Evolutionary conservation across 805 yeast species (phyloP).

Genomic region (Brettanomyces nanus): DNA sequence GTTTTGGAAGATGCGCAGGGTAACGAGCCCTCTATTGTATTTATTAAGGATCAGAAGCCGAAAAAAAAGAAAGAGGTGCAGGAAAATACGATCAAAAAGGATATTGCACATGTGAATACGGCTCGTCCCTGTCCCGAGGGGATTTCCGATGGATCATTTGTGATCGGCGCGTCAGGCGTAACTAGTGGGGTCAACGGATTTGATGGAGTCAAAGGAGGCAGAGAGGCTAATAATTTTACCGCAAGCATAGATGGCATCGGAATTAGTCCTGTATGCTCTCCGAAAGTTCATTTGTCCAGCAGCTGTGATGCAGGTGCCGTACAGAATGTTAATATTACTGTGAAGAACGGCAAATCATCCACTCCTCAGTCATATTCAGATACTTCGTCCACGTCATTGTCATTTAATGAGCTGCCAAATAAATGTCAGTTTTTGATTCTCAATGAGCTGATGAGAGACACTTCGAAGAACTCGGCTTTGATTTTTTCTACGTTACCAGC

Average conservation of each 20-base stretch:
- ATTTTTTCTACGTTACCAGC: conserved; percentile 87
- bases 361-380: not conserved
- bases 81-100: not conserved
- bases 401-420: conserved; percentile 86
- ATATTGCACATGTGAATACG: not conserved
- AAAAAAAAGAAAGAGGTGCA: conserved; percentile 10
- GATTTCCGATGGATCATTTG: too few relatives aligned
- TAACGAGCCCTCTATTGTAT: conserved; percentile 53
- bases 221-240: too few relatives aligned
- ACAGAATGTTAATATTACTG: too few relatives aligned
- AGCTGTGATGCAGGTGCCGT: too few relatives aligned
- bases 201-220: too few relatives aligned
- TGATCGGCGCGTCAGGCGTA: too few relatives aligned
- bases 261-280: not conserved
- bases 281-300: not conserved
- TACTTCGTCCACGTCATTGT: conserved; percentile 11
- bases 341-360: too few relatives aligned
- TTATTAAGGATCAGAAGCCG: conserved; percentile 38
- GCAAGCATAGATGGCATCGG: not conserved
- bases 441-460: conserved; percentile 70
- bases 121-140: too few relatives aligned
- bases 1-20: conserved; percentile 64
- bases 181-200: too few relatives aligned
- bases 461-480: conserved; percentile 58
- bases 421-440: conserved; percentile 69